Percentiles rank a stretch among this genome's conserved stretches.
These are phyloP conservation scores for Sporisorium exsertum DNA, from an alignment of 1,284 basidiomycete species.

Conservation along the genomic window DNA sequence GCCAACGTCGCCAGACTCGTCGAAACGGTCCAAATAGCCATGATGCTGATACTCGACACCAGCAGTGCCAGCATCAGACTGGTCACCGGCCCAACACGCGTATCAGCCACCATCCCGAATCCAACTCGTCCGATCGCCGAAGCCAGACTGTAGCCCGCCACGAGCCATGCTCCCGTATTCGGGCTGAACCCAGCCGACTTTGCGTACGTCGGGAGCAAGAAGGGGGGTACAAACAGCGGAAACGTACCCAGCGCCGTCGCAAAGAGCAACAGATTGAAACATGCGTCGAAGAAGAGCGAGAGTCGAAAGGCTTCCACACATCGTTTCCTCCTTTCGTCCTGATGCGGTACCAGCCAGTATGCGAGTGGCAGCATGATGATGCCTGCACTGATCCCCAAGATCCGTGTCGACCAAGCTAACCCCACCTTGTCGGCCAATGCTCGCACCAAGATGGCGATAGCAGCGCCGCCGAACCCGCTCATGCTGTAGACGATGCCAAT, in stretches of 20 bases:
- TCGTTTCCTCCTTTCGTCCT: constrained; percentile 19
- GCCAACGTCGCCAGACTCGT: constrained; percentile 36
- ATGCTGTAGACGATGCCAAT: constrained; percentile 68
- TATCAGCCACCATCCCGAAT: constrained; percentile 54
- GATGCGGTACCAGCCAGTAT: constrained; percentile 33
- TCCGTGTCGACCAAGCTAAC: constrained; percentile 59
- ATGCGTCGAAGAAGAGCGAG: constrained; percentile 60
- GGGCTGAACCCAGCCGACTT: constrained; percentile 57
- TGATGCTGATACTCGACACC: constrained; percentile 39
- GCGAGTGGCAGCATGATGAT: constrained; percentile 34
- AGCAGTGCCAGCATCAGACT: constrained; percentile 39
- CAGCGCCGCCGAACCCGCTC: constrained; percentile 68
- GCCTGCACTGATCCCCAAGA: constrained; percentile 30
- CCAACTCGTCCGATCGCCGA: constrained; percentile 45
- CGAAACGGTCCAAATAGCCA: constrained; percentile 51
- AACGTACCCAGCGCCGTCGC: constrained; percentile 67
- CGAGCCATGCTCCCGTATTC: constrained; percentile 61
- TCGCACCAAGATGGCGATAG: constrained; percentile 60
- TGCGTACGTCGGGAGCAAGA: constrained; percentile 69
- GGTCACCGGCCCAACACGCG: constrained; percentile 49
- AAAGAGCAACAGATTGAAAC: constrained; percentile 65
- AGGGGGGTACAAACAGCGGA: constrained; percentile 69
- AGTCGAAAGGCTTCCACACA: constrained; percentile 33
- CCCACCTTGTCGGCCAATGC: constrained; percentile 54
- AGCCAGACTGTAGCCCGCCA: constrained; percentile 55